A percentile compares a stretch with the other conserved stretches of the same genome.
These are phyloP conservation scores for Hanseniaspora guilliermondii DNA, from an alignment of 805 yeast genomes.

Conservation along the genomic window DNA sequence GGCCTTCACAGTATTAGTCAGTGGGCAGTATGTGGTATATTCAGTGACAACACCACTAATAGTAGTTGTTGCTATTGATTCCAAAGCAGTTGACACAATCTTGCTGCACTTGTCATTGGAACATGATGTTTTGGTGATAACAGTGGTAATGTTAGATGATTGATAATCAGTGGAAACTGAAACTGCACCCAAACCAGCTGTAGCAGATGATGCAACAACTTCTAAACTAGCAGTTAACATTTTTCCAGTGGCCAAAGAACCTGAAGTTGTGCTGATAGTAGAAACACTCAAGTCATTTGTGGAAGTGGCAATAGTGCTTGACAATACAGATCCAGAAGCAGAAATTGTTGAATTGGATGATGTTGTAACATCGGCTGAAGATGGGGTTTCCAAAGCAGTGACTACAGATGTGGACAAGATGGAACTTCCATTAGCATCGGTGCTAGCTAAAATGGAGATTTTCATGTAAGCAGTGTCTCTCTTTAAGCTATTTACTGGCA, in stretches of 20 bases:
- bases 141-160: slow-evolving; percentile 17
- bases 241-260: not conserved
- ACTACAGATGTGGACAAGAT: not conserved
- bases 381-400: not conserved
- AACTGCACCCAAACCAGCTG: slow-evolving; percentile 19
- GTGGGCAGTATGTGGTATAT: slow-evolving; percentile 27
- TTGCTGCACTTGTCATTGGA: slow-evolving; percentile 25
- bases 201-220: not conserved
- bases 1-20: slow-evolving; percentile 2
- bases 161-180: slow-evolving; percentile 17
- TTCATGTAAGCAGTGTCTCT: slow-evolving; percentile 16
- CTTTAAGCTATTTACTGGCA: not conserved
- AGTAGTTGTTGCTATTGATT: slow-evolving; percentile 28
- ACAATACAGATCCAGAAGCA: slow-evolving; percentile 31
- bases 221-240: not conserved
- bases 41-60: slow-evolving; percentile 26
- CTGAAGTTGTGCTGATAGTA: not conserved
- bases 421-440: not conserved
- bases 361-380: not conserved
- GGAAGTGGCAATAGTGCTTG: slow-evolving; percentile 37
- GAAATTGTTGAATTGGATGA: slow-evolving; percentile 9
- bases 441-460: not conserved
- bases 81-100: slow-evolving; percentile 26
- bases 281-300: not conserved
- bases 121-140: slow-evolving; percentile 29